These are phyloP conservation scores for Dioscorea alata DNA, from an alignment of 106 monocot genomes.

Conservation along the genomic window DNA sequence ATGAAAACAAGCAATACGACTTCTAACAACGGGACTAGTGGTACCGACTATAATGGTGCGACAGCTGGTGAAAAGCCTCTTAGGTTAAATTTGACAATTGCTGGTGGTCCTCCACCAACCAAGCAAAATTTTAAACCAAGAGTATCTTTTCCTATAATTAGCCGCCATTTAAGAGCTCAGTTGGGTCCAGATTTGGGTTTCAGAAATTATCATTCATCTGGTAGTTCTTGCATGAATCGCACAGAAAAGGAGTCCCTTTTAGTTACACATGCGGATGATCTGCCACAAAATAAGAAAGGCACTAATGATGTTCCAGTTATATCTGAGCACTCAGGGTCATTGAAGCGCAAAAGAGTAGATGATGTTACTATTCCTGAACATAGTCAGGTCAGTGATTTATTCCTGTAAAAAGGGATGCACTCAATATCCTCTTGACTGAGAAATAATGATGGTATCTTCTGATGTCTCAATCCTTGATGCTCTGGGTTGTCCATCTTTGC, in stretches of 20 bases:
- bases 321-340: conserved; percentile 16
- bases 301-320: conserved; percentile 1
- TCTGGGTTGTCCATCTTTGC: too few relatives aligned
- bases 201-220: neutral
- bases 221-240: conserved; percentile 3
- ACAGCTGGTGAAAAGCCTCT: conserved; percentile 6
- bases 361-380: conserved; percentile 19
- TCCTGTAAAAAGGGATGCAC: neutral
- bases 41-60: conserved; percentile 3
- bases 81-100: conserved; percentile 66
- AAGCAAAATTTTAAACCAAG: conserved; percentile 75
- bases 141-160: conserved; percentile 79
- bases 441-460: neutral
- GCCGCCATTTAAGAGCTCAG: conserved; percentile 66
- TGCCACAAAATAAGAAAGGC: conserved; percentile 10
- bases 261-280: neutral
- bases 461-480: too few relatives aligned
- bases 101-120: conserved; percentile 75
- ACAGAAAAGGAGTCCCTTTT: neutral
- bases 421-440: neutral
- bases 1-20: neutral
- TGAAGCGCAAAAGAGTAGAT: conserved; percentile 66
- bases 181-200: conserved; percentile 16
- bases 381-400: neutral
- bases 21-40: conserved; percentile 1